Evolutionary conservation across 192 early-diverging fungal species (phyloP).

Genomic region (Backusella sp.): DNA sequence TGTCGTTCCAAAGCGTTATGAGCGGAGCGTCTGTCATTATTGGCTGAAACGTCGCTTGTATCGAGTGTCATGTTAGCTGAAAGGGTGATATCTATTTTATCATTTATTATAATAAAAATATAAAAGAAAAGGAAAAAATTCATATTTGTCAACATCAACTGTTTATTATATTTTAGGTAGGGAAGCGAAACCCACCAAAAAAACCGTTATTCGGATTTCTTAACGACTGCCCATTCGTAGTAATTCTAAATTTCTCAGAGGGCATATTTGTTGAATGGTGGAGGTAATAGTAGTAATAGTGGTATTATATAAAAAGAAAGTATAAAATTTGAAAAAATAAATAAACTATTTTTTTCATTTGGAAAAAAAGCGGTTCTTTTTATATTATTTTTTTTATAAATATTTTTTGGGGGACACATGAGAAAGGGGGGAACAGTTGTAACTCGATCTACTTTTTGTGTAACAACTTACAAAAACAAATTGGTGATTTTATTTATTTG

Average conservation of each 20-base stretch:
- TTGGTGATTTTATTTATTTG: slow-evolving; percentile 4
- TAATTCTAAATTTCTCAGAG: slow-evolving; percentile 25
- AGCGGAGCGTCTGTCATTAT: slow-evolving; percentile 65
- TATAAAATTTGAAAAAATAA: slow-evolving; percentile 1
- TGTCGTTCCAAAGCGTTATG: slow-evolving; percentile 84
- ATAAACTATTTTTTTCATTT: slow-evolving; percentile 10
- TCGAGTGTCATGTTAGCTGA: slow-evolving; percentile 17
- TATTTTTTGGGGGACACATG: background rate
- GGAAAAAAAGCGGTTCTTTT: background rate
- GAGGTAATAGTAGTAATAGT: background rate
- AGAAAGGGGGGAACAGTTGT: background rate
- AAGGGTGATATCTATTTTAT: slow-evolving; percentile 14
- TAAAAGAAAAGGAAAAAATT: background rate
- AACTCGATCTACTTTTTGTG: slow-evolving; percentile 4
- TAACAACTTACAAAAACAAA: background rate
- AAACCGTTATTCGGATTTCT: slow-evolving; percentile 15
- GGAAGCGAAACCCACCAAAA: background rate
- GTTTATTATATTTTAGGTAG: background rate
- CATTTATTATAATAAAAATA: background rate
- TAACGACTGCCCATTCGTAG: slow-evolving; percentile 14
- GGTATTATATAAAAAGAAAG: background rate
- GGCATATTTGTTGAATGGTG: slow-evolving; percentile 5
- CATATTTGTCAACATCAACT: background rate
- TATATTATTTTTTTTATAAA: background rate
- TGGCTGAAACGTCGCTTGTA: slow-evolving; percentile 14